Conservation (phyloP, 164 flowering plant species). For the Magnolia changhungtana region DNA sequence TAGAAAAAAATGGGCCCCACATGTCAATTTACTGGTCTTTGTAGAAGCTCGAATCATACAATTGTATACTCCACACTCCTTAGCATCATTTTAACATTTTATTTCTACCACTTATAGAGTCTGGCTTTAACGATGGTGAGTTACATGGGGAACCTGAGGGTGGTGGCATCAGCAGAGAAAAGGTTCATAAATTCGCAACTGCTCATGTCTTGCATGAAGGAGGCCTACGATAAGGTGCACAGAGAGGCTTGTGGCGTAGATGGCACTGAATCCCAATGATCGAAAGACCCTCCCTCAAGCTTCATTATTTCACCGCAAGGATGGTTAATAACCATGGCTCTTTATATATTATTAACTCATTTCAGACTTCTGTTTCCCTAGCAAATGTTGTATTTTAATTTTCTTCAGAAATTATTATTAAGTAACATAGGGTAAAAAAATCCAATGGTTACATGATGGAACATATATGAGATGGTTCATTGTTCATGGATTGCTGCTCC, state of each 20-base stretch:
- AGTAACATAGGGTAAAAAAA: too few relatives aligned
- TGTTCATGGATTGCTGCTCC: too few relatives aligned
- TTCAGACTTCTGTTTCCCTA: too few relatives aligned
- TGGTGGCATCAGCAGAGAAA: background rate
- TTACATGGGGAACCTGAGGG: background rate
- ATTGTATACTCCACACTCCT: background rate
- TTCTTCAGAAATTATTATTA: too few relatives aligned
- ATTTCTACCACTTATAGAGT: background rate
- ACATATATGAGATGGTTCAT: too few relatives aligned
- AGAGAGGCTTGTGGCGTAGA: slow-evolving; percentile 1
- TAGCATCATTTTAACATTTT: background rate
- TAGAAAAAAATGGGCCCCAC: background rate
- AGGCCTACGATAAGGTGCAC: background rate
- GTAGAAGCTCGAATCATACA: background rate
- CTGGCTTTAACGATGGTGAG: slow-evolving; percentile 1
- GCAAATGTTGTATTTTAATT: too few relatives aligned
- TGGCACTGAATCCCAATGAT: background rate
- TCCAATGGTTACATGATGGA: too few relatives aligned
- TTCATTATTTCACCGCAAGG: too few relatives aligned
- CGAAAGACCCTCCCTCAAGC: background rate
- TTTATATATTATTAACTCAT: too few relatives aligned
- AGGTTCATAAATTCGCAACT: slow-evolving; percentile 2
- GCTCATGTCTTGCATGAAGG: slow-evolving; percentile 2
- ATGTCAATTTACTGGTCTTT: background rate
- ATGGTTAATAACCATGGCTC: too few relatives aligned